Conservation (phyloP, 2,329 filamentous ascomycete genomes). For the Chrysoporthe cubensis region DNA sequence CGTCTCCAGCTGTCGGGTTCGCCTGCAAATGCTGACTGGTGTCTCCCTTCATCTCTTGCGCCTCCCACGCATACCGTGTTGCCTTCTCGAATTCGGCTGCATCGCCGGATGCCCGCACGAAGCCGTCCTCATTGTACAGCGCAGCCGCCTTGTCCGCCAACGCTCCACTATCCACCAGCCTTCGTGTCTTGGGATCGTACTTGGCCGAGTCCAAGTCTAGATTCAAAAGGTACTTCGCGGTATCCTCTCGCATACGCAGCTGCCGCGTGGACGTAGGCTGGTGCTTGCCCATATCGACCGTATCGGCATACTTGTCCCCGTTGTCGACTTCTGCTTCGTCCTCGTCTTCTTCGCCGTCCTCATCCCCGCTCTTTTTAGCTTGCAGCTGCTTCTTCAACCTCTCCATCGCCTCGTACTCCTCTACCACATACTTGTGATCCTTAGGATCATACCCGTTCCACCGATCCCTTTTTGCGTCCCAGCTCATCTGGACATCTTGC, state of each 20-base stretch:
- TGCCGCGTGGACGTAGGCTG: constrained; percentile 91
- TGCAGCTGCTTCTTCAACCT: constrained; percentile 63
- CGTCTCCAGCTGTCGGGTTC: constrained; percentile 91
- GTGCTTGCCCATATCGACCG: constrained; percentile 94
- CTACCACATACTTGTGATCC: constrained; percentile 84
- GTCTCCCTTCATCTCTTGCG: constrained; percentile 79
- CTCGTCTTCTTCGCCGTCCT: constrained; percentile 55
- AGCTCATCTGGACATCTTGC: constrained; percentile 84
- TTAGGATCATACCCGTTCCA: constrained; percentile 97
- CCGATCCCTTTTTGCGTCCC: constrained; percentile 96
- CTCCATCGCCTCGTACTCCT: constrained; percentile 87
- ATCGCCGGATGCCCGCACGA: constrained; percentile 85
- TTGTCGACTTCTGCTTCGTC: constrained; percentile 64
- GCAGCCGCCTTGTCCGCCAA: constrained; percentile 79
- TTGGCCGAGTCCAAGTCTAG: constrained; percentile 95
- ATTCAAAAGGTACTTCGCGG: constrained; percentile 94
- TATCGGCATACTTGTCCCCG: constrained; percentile 83
- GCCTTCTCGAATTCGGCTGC: constrained; percentile 91
- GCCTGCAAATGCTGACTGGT: constrained; percentile 89
- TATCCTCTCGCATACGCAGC: constrained; percentile 91
- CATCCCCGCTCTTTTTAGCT: constrained; percentile 54
- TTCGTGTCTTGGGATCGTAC: constrained; percentile 95
- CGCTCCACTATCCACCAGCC: constrained; percentile 84
- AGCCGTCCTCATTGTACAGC: constrained; percentile 90
- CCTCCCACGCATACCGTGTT: constrained; percentile 92